Evolutionary conservation across 2,329 filamentous ascomycete species (phyloP).

Genomic region (Pseudocercospora musae): DNA sequence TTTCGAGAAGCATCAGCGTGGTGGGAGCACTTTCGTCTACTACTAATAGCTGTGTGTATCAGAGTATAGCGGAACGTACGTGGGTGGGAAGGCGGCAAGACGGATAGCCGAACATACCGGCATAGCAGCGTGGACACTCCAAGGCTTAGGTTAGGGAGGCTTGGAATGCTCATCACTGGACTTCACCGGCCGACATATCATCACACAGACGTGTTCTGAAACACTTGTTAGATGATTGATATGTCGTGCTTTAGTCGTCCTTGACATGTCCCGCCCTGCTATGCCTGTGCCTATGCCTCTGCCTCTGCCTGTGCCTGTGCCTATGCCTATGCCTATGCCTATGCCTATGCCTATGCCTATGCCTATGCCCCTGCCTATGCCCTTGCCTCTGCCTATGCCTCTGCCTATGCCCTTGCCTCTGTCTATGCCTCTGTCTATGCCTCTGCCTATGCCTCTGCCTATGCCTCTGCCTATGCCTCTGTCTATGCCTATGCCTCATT

Average conservation of each 20-base stretch:
- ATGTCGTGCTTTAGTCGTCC: background rate
- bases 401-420: too few relatives aligned
- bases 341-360: too few relatives aligned
- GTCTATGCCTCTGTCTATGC: too few relatives aligned
- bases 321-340: too few relatives aligned
- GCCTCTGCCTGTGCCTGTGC: too few relatives aligned
- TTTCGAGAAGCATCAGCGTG: slow-evolving; percentile 46
- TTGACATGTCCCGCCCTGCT: background rate
- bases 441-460: too few relatives aligned
- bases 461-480: too few relatives aligned
- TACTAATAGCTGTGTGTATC: too few relatives aligned
- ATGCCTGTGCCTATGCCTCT: too few relatives aligned
- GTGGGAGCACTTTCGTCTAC: slow-evolving; percentile 29
- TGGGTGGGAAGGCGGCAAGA: background rate
- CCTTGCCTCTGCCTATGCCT: too few relatives aligned
- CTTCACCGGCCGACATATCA: background rate
- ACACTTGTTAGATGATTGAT: background rate
- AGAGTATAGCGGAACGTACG: slow-evolving; percentile 14
- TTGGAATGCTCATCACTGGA: background rate
- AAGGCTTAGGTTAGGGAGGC: too few relatives aligned
- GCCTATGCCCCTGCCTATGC: too few relatives aligned
- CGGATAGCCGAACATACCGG: background rate
- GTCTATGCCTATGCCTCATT: background rate
- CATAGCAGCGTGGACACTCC: background rate
- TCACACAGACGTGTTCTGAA: background rate